A percentile compares a stretch with the other conserved stretches of the same genome.
phyloP scores from a whole-genome alignment of 148 eudicot genomes.

The Chenopodium album region DNA sequence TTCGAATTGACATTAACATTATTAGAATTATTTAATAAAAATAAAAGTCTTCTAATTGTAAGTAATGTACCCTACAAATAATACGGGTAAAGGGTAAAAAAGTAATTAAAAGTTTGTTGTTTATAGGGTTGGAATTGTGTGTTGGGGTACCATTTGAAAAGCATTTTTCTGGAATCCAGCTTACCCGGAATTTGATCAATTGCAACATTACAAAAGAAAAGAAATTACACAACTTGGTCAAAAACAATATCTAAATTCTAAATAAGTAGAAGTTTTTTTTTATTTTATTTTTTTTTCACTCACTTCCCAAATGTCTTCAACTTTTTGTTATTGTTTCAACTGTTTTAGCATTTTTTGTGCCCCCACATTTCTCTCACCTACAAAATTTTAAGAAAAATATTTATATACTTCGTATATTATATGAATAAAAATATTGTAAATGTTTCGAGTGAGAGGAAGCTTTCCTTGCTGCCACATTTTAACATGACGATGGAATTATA shows the following conservation, averaged over 20 bases:
- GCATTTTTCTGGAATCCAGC: constrained; percentile 32
- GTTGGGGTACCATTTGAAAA: constrained; percentile 29
- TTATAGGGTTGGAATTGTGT: constrained; percentile 25
- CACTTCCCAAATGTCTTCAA: constrained; percentile 26
- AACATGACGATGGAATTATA: not conserved
- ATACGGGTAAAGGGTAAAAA: not conserved
- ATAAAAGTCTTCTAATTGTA: not conserved
- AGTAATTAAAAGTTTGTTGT: constrained; percentile 23
- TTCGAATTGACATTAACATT: constrained; percentile 29
- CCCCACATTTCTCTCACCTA: not conserved
- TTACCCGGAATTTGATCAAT: constrained; percentile 21
- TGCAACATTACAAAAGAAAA: constrained; percentile 19
- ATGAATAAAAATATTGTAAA: not conserved
- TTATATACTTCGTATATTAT: too few species aligned
- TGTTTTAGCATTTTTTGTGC: not conserved
- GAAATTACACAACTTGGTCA: not conserved
- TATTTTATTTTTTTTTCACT: not conserved
- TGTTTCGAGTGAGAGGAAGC: not conserved
- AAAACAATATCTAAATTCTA: not conserved
- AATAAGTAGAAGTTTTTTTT: not conserved
- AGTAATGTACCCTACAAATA: not conserved
- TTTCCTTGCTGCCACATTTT: not conserved
- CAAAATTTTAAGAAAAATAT: not conserved
- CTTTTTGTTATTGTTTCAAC: constrained; percentile 22
- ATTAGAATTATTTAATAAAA: too few species aligned